Percentiles rank a stretch among this genome's conserved stretches.
phyloP scores from a whole-genome alignment of 495 filamentous ascomycete genomes.

The Lindgomyces ingoldianus region DNA sequence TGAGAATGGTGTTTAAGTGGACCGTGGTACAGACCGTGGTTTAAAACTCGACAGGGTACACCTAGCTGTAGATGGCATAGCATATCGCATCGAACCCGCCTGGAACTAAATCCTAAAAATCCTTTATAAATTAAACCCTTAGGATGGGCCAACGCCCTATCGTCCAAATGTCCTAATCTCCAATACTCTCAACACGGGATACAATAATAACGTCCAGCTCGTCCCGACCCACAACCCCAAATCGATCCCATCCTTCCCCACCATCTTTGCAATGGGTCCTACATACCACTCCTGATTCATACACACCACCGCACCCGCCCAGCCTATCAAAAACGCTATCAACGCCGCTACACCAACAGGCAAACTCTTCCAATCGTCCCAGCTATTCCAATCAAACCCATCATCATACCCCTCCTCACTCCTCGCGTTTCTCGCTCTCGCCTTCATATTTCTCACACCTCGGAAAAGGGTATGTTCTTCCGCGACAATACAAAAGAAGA shows the following conservation, averaged over 20 bases:
- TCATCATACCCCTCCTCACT: no score
- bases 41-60: no score
- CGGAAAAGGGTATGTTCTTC: conserved; percentile 69
- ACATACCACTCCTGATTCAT: conserved; percentile 71
- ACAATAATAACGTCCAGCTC: conserved; percentile 23
- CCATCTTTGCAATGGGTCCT: conserved; percentile 59
- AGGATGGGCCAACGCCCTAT: no score
- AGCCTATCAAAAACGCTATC: conserved; percentile 65
- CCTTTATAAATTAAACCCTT: no score
- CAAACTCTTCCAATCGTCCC: conserved; percentile 60
- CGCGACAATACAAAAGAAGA: conserved; percentile 53
- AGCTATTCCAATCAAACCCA: conserved; percentile 66
- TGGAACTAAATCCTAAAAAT: no score
- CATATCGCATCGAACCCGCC: no score
- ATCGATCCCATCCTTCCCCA: conserved; percentile 41
- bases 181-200: conserved; percentile 13
- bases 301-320: conserved; percentile 67
- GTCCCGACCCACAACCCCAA: conserved; percentile 18
- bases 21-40: no score
- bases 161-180: conserved; percentile 24
- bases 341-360: conserved; percentile 65
- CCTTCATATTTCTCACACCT: conserved; percentile 27
- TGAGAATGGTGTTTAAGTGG: no score
- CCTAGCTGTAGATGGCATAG: no score
- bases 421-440: no score